Base-by-base conservation (phyloP, 257 asterid species). In the Salvia rosmarinus region DNA sequence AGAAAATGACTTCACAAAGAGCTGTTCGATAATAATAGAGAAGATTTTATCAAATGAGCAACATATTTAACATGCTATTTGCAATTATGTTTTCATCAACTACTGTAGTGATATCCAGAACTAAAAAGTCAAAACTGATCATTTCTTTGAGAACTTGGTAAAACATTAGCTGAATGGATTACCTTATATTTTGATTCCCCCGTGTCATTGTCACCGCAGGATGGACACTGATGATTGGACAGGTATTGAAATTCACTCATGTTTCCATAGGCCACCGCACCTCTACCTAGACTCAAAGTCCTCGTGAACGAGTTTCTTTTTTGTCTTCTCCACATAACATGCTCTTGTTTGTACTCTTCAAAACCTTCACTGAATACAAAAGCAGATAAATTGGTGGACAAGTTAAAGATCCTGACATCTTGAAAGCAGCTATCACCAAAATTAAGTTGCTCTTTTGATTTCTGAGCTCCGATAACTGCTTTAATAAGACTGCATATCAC, bases 361-460 rank as follows among this genome's bases (percentile, higher is more conserved):
- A 78, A 78, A 82, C 87, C 95, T 14, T 94, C 97, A 57, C 97
- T 94, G 96, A 52, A 79, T 59, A 73, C 7, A 77, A 75, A 77
- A 51, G 37, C 57, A 76, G 35, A 19, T 28, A 72, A 61, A 67
- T 56, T 57, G 59, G 66, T 76, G 40, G 19, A 4, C 12, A 39
- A 34, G 63, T 25, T 40, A 69, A 25, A 52, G 32, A 46, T 16
- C 23, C 61, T 2, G 21, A 40, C 23, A 14, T 40, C 19, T 61
- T 16, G 8, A 34, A 75, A 57, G 74, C 23, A 0, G 9, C 13
- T 58, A 32, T 59, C 20, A 46, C 42, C 37, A 51, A 59, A 51
- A 40, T 7, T 20, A 55, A 6, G 1, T 51, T 35, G 8, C 46
- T 17, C 20, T 62, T 63, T 62, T 32, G 16, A 25, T 51, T 68